Base-by-base conservation (phyloP, 805 yeast genomes). In the Teunomyces tritomae region DNA sequence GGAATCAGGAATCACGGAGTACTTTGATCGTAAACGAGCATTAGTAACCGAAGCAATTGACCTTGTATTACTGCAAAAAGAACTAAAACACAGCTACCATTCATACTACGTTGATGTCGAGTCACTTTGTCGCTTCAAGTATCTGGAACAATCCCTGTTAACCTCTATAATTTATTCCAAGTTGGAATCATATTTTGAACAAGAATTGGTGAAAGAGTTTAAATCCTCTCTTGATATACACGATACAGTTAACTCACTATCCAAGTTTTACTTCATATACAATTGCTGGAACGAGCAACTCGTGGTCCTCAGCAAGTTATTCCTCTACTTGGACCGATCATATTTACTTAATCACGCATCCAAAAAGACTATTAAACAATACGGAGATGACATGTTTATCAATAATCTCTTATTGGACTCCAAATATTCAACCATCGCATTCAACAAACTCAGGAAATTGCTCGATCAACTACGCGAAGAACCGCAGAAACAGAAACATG, bases 271-370 rank as follows among this genome's bases (percentile, higher is more conserved):
- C 28, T n/a, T 28, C 10, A 43, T 53, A 4, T 64, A 50, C 34
- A 44, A 51, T 4, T 41, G 33, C 5, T 72, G 71, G 72, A 63
- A 56, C 32, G 20, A 34, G 1, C 61, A 57, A 42, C 46, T 71
- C 27, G 36, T 44, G 11, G 36, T 57, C 5, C 49, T 72, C 39
- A 52, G 60, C 37, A 66, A 64, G 50, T 45, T 71, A 17, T 72
- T 69, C 43, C 48, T 71, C 4, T 70, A 67, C 44, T 50, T 71
- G 42, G 77, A 72, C 55, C 51, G 69, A 33, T 55, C 61, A 14
- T 72, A 72, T 45, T 58, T 71, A 10, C 52, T 59, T 33, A 66
- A 55, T 29, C 74, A 70, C 45, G 65, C 69, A 3, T 49, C 51
- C n/a, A 63, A 62, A 43, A 48, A 50, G 24, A 56, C 60, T 42